A percentile compares a stretch with the other conserved stretches of the same genome.
Evolutionary conservation across 495 filamentous ascomycete species (phyloP).

Genomic region (Evernia prunastri): DNA sequence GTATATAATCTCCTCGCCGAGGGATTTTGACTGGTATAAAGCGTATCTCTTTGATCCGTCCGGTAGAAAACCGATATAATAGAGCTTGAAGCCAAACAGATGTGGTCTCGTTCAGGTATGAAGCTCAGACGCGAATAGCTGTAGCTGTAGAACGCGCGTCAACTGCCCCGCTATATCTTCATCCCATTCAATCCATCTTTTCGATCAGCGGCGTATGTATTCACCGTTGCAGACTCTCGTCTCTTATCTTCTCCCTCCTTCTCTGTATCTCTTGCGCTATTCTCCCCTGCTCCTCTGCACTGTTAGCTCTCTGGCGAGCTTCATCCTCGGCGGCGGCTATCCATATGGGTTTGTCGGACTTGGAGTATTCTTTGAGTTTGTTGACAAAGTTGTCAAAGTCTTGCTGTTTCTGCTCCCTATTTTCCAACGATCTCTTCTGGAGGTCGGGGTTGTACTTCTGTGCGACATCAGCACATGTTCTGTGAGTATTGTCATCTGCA

Average conservation of each 20-base stretch:
- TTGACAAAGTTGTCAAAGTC: constrained; percentile 84
- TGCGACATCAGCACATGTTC: not conserved
- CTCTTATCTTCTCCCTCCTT: constrained; percentile 56
- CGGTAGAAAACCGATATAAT: not conserved
- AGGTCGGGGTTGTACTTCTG: constrained; percentile 89
- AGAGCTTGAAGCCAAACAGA: not conserved
- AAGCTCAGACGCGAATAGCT: not conserved
- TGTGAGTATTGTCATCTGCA: not conserved
- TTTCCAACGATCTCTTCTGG: constrained; percentile 71
- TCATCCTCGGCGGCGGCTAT: constrained; percentile 60
- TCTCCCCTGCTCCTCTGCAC: constrained; percentile 46
- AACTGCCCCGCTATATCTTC: not conserved
- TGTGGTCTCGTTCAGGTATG: not conserved
- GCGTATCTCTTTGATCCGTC: not conserved
- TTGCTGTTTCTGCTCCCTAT: constrained; percentile 63
- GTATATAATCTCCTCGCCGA: not conserved
- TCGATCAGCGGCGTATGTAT: not conserved
- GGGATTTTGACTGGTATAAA: not conserved
- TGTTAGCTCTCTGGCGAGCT: constrained; percentile 28
- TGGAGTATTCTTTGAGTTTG: constrained; percentile 80
- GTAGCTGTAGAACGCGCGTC: not conserved
- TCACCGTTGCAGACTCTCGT: constrained; percentile 7
- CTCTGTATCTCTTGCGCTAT: constrained; percentile 53
- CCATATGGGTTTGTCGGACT: constrained; percentile 87
- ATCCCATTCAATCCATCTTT: not conserved